phyloP scores from a whole-genome alignment of 2,329 filamentous ascomycete genomes.

The Trichoderma koningiopsis region DNA sequence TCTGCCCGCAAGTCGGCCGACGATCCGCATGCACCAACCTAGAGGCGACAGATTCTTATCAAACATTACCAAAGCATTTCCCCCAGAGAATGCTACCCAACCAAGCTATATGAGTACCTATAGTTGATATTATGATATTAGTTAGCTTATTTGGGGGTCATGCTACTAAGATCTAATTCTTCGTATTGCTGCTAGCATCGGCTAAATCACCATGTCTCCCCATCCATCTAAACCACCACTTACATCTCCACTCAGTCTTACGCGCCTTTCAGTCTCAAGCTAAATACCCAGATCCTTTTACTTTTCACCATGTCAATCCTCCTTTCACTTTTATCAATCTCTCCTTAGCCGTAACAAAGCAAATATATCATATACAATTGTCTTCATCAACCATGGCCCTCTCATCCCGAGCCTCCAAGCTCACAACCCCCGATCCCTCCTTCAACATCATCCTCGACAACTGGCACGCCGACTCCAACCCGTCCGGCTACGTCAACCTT shows the following conservation, averaged over 20 bases:
- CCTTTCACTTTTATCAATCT: not conserved
- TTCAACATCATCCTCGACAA: constrained; percentile 43
- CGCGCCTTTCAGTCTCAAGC: not conserved
- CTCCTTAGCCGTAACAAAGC: not conserved
- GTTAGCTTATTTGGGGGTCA: not conserved
- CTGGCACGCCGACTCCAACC: constrained; percentile 46
- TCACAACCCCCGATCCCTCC: constrained; percentile 33
- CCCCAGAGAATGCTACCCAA: not conserved
- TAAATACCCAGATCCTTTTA: not conserved
- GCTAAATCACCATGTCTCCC: not conserved
- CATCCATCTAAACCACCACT: not conserved
- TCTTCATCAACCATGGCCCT: constrained; percentile 22
- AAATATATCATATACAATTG: not conserved
- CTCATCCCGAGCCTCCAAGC: constrained; percentile 36
- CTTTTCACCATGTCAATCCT: not conserved
- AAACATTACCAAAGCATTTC: not conserved
- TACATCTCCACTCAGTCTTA: not conserved
- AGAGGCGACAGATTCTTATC: not conserved
- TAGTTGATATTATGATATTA: not conserved
- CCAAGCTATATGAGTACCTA: not conserved
- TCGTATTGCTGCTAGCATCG: not conserved
- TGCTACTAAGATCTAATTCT: not conserved
- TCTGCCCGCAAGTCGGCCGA: constrained; percentile 15
- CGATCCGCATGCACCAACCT: not conserved
- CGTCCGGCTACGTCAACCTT: constrained; percentile 51